Percentiles rank a stretch among this genome's conserved stretches.
phyloP scores from a whole-genome alignment of 495 filamentous ascomycete genomes.

The Coniosporium apollinis region DNA sequence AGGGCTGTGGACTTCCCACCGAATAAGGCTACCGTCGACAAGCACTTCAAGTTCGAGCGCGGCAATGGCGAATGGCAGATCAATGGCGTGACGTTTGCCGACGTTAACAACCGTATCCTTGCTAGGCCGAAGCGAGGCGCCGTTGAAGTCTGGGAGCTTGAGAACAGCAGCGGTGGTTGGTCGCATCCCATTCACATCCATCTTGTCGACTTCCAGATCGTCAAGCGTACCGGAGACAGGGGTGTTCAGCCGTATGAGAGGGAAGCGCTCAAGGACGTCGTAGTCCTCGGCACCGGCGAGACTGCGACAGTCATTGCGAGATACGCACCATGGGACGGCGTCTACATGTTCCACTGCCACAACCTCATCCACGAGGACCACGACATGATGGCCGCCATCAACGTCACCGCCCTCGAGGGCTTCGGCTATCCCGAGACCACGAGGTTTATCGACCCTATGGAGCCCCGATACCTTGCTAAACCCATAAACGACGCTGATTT shows the following conservation, averaged over 20 bases:
- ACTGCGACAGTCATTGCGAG: slow-evolving; percentile 30
- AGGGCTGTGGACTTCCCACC: slow-evolving; percentile 17
- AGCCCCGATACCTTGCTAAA: background rate
- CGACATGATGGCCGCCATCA: slow-evolving; percentile 44
- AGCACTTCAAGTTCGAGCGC: slow-evolving; percentile 27
- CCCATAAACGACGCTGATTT: background rate
- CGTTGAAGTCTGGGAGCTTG: slow-evolving; percentile 31
- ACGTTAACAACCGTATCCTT: slow-evolving; percentile 32
- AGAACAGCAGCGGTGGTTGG: slow-evolving; percentile 30
- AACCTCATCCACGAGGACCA: slow-evolving; percentile 40
- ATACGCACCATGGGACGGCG: slow-evolving; percentile 35
- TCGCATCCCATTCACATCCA: slow-evolving; percentile 39
- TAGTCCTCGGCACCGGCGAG: slow-evolving; percentile 28
- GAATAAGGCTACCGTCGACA: slow-evolving; percentile 17
- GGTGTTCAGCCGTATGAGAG: slow-evolving; percentile 29
- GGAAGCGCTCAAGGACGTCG: slow-evolving; percentile 32
- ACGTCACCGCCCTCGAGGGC: slow-evolving; percentile 29
- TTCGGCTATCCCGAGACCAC: slow-evolving; percentile 24
- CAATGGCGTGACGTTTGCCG: slow-evolving; percentile 31
- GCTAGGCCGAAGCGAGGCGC: slow-evolving; percentile 28
- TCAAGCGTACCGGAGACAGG: slow-evolving; percentile 23
- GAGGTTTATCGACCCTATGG: background rate
- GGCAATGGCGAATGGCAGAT: slow-evolving; percentile 26
- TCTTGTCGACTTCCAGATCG: slow-evolving; percentile 37
- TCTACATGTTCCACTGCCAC: slow-evolving; percentile 39